A percentile compares a stretch with the other conserved stretches of the same genome.
These are phyloP conservation scores for Schizophyllum commune DNA, from an alignment of 1,284 basidiomycete genomes.

Conservation along the genomic window DNA sequence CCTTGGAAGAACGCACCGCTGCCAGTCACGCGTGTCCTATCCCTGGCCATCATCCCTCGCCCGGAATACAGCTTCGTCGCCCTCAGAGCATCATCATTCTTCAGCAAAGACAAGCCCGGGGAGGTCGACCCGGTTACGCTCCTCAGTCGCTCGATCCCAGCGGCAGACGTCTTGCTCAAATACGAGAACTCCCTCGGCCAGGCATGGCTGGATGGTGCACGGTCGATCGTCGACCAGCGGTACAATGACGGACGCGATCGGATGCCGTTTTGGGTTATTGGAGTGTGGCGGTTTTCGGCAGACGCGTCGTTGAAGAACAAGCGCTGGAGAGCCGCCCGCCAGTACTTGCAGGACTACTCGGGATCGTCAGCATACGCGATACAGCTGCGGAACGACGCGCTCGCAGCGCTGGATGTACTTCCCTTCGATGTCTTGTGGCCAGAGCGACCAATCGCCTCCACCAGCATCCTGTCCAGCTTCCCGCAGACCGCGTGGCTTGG, in stretches of 20 bases:
- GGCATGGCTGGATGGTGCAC: constrained; percentile 8
- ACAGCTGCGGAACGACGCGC: neutral
- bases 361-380: no score
- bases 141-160: constrained; percentile 1
- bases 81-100: neutral
- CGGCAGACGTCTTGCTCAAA: constrained; percentile 3
- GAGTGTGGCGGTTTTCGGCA: neutral
- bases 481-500: neutral
- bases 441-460: neutral
- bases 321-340: neutral
- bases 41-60: no score
- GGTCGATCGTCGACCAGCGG: constrained; percentile 1
- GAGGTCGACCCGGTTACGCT: neutral
- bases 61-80: neutral
- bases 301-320: neutral
- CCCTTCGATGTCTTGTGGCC: neutral
- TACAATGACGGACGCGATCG: neutral
- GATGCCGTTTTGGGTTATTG: constrained; percentile 4
- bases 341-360: neutral
- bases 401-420: neutral
- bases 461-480: neutral
- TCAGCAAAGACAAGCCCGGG: neutral
- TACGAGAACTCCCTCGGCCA: constrained; percentile 1
- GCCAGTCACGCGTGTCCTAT: neutral
- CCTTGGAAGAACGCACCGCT: no score